phyloP scores from a whole-genome alignment of 306 rosid species.

The Vicia faba region DNA sequence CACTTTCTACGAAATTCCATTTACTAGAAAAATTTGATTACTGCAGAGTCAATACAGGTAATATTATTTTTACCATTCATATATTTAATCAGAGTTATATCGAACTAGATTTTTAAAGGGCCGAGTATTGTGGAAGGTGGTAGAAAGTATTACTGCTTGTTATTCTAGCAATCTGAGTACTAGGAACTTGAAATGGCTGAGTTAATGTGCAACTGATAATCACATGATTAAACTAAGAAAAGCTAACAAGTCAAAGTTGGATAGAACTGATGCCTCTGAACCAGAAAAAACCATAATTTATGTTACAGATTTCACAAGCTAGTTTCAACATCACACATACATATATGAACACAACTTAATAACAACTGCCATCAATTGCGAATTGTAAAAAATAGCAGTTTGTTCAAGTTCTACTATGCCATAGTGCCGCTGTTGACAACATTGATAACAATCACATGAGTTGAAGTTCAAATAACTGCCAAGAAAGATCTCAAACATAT shows the following conservation, averaged over 20 bases:
- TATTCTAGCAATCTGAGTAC: neutral
- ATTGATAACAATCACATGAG: neutral
- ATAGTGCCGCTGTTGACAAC: too few species aligned
- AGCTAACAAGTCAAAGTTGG: neutral
- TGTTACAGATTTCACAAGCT: neutral
- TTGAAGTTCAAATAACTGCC: neutral
- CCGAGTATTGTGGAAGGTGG: too few species aligned
- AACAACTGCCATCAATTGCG: too few species aligned
- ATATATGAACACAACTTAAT: too few species aligned
- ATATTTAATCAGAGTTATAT: too few species aligned
- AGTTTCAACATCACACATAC: too few species aligned
- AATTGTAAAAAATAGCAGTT: too few species aligned
- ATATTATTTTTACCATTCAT: too few species aligned
- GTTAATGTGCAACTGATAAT: neutral
- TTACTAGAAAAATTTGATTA: constrained; percentile 11
- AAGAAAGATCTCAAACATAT: constrained; percentile 1
- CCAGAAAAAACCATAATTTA: neutral
- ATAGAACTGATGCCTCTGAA: neutral
- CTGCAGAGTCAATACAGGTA: neutral
- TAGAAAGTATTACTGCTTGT: too few species aligned
- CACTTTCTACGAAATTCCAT: constrained; percentile 3
- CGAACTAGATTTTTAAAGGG: too few species aligned
- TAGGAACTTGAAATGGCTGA: neutral
- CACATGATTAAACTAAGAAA: neutral
- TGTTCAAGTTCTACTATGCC: too few species aligned